These are phyloP conservation scores for Mycogone perniciosa DNA, from an alignment of 2,329 filamentous ascomycete genomes.

Conservation along the genomic window DNA sequence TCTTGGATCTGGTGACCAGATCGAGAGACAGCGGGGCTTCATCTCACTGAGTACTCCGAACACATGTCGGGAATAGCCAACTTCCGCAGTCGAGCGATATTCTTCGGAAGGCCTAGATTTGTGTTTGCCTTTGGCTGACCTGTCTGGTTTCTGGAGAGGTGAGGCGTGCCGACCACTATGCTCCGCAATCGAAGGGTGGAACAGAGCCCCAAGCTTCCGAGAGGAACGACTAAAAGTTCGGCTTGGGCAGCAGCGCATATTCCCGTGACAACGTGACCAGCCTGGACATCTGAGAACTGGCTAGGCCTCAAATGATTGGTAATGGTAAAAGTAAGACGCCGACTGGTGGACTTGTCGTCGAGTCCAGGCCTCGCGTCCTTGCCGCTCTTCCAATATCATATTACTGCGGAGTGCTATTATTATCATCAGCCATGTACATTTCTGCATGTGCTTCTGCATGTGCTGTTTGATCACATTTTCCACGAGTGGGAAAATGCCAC, in stretches of 20 bases:
- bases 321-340: neutral
- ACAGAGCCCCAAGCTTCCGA: neutral
- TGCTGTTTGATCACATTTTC: neutral
- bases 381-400: neutral
- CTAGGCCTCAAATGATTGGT: neutral
- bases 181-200: slow-evolving; percentile 3
- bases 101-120: neutral
- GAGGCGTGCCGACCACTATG: no score
- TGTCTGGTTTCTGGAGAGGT: no score
- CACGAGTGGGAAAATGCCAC: no score
- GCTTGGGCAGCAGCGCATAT: neutral
- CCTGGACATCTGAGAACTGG: neutral
- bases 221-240: neutral
- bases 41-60: neutral
- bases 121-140: neutral
- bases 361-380: slow-evolving; percentile 6
- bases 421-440: neutral
- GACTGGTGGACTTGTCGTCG: neutral
- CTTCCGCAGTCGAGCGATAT: neutral
- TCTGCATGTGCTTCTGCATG: slow-evolving; percentile 3
- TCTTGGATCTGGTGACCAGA: neutral
- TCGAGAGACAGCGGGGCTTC: slow-evolving; percentile 3
- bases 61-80: neutral
- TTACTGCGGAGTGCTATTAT: neutral
- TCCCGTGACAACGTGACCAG: neutral